Percentiles rank a stretch among this genome's conserved stretches.
Evolutionary conservation across 768 basidiomycete genomes (phyloP).

Genomic region (Macrolepiota albuminosa): DNA sequence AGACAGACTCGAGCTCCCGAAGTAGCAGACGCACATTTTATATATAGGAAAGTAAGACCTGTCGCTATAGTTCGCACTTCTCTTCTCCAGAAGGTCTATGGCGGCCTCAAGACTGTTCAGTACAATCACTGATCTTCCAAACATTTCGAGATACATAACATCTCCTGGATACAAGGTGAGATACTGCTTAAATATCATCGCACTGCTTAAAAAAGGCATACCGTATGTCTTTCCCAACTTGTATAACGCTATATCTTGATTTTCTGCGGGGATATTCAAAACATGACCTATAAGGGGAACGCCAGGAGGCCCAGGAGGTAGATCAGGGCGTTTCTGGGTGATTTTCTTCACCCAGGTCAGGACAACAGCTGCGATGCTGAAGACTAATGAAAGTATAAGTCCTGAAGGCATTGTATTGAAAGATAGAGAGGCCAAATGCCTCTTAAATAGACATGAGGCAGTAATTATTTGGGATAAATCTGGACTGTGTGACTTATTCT

Average conservation of each 20-base stretch:
- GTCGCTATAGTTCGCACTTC: neutral
- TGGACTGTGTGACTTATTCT: neutral
- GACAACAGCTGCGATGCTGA: neutral
- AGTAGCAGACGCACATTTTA: neutral
- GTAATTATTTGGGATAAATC: neutral
- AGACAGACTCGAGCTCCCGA: neutral
- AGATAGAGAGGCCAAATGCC: neutral
- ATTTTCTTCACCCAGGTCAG: neutral
- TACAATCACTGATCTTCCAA: neutral
- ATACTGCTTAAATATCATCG: neutral
- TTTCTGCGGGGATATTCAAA: conserved; percentile 19
- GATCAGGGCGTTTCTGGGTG: neutral
- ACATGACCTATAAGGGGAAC: conserved; percentile 29
- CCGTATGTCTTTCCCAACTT: conserved; percentile 29
- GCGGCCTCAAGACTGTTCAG: neutral
- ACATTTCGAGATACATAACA: neutral
- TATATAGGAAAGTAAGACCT: neutral
- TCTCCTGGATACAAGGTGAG: conserved; percentile 15
- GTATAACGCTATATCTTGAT: conserved; percentile 21
- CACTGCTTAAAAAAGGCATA: neutral
- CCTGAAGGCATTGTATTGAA: neutral
- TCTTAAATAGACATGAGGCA: neutral
- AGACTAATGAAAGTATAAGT: neutral
- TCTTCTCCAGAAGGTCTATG: neutral
- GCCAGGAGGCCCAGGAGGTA: conserved; percentile 32